These are phyloP conservation scores for Cercospora sp. DNA, from an alignment of 2,329 filamentous ascomycete species.

Conservation along the genomic window DNA sequence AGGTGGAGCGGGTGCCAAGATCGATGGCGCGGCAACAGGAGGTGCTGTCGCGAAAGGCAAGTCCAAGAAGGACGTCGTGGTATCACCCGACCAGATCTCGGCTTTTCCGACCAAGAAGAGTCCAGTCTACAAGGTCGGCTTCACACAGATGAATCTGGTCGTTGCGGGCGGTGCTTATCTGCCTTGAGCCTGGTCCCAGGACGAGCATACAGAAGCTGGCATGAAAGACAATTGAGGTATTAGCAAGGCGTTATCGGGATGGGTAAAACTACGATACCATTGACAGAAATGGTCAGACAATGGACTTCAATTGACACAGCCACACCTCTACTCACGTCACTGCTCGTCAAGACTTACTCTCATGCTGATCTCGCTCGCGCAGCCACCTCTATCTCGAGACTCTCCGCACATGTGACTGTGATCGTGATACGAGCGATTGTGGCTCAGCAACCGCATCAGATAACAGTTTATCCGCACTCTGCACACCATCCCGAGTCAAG, in stretches of 20 bases:
- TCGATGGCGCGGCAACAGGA: slow-evolving; percentile 45
- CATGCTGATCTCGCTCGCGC: background rate
- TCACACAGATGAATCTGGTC: slow-evolving; percentile 93
- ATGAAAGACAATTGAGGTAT: slow-evolving; percentile 8
- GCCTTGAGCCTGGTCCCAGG: slow-evolving; percentile 40
- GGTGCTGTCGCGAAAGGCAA: slow-evolving; percentile 55
- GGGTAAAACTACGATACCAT: slow-evolving; percentile 15
- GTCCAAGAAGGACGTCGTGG: slow-evolving; percentile 84
- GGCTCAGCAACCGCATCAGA: slow-evolving; percentile 2
- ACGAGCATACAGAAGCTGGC: background rate
- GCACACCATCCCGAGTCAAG: background rate
- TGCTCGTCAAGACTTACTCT: background rate
- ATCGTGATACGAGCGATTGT: background rate
- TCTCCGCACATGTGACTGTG: background rate
- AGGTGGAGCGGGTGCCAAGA: slow-evolving; percentile 50
- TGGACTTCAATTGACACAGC: background rate
- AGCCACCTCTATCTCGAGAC: background rate
- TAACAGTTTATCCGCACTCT: background rate
- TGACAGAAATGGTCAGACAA: slow-evolving; percentile 2
- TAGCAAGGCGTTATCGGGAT: slow-evolving; percentile 24
- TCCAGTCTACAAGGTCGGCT: slow-evolving; percentile 87
- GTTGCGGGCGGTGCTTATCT: slow-evolving; percentile 75
- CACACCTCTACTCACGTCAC: background rate
- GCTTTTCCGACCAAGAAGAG: slow-evolving; percentile 96
- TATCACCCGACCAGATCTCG: slow-evolving; percentile 89